Percentiles rank a stretch among this genome's conserved stretches.
These are phyloP conservation scores for Plasmodium vinckei DNA, from an alignment of 169 alveolate genomes.

Conservation along the genomic window DNA sequence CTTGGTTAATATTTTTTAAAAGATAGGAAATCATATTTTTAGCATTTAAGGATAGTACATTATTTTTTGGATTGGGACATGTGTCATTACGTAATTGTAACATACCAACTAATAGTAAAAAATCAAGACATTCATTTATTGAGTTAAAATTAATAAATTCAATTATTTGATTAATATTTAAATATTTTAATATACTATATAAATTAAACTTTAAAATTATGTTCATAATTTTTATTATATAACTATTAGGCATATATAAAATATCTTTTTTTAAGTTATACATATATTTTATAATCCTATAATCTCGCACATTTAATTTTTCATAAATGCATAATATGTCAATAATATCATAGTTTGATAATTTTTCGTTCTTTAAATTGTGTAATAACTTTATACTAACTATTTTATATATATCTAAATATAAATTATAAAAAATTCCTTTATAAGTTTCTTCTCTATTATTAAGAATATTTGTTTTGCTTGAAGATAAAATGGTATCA, in stretches of 20 bases:
- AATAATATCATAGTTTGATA: neutral
- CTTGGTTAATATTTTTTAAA: conserved; percentile 34
- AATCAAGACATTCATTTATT: conserved; percentile 40
- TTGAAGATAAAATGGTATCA: neutral
- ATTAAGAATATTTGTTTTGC: neutral
- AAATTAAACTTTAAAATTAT: conserved; percentile 58
- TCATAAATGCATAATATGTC: conserved; percentile 49
- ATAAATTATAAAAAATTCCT: conserved; percentile 32
- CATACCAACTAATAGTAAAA: conserved; percentile 40
- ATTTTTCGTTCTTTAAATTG: conserved; percentile 13
- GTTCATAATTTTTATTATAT: conserved; percentile 35
- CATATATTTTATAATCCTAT: conserved; percentile 46
- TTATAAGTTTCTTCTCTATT: neutral
- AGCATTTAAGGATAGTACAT: neutral
- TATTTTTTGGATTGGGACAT: too few relatives aligned
- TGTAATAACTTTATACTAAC: conserved; percentile 40
- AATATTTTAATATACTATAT: conserved; percentile 28
- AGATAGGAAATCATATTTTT: conserved; percentile 37
- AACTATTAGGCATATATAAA: conserved; percentile 23
- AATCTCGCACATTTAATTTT: conserved; percentile 66
- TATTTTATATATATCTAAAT: conserved; percentile 57
- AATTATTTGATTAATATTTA: conserved; percentile 20
- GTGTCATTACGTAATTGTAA: neutral
- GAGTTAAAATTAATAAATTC: conserved; percentile 40
- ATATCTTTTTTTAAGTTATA: conserved; percentile 42